Evolutionary conservation across 2,329 filamentous ascomycete species (phyloP).

Genomic region (Fusarium setosum): DNA sequence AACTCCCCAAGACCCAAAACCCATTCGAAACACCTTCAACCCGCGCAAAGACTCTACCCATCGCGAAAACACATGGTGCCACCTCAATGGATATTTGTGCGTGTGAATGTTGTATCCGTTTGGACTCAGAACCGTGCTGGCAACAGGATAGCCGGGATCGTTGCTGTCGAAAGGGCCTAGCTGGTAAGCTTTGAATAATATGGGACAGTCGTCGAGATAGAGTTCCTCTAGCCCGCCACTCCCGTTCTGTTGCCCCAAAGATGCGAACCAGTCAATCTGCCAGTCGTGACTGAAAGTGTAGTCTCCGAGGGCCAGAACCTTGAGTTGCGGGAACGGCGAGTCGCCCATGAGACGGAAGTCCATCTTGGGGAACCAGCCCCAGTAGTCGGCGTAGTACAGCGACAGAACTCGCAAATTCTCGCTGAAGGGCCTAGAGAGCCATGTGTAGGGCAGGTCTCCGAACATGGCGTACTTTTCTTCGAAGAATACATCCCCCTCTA

Average conservation of each 20-base stretch:
- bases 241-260: constrained; percentile 41
- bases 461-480: constrained; percentile 31
- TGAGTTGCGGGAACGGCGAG: constrained; percentile 49
- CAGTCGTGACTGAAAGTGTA: constrained; percentile 56
- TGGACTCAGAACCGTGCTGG: fast-evolving
- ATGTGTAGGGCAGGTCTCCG: constrained; percentile 28
- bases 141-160: constrained; percentile 16
- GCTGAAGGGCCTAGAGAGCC: constrained; percentile 29
- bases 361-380: constrained; percentile 53
- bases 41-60: constrained; percentile 21
- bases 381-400: constrained; percentile 51
- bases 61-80: constrained; percentile 13
- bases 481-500: not conserved
- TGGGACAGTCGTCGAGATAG: constrained; percentile 55
- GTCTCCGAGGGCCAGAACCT: constrained; percentile 52
- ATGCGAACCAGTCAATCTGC: constrained; percentile 59
- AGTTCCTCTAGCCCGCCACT: constrained; percentile 48
- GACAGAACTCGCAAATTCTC: constrained; percentile 50
- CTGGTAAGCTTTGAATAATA: constrained; percentile 36
- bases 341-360: constrained; percentile 43
- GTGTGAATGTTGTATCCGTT: not conserved
- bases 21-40: constrained; percentile 12
- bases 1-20: not conserved
- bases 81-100: not conserved
- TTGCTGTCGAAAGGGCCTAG: not conserved